Evolutionary conservation across 2,329 filamentous ascomycete genomes (phyloP).

Genomic region (Trichoderma koningiopsis): DNA sequence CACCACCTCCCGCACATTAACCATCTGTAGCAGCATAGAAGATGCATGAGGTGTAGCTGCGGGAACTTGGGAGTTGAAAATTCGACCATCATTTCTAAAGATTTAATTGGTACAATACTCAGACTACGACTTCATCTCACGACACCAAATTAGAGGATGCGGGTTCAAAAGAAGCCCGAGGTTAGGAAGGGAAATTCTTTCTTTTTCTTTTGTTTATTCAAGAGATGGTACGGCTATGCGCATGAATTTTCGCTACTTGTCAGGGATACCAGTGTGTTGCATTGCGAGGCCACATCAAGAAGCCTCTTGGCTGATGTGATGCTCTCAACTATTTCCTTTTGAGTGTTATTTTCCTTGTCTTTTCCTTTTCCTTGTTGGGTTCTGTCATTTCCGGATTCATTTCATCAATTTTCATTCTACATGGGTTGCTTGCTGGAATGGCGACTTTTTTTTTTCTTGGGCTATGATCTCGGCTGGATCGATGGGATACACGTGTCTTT

Average conservation of each 20-base stretch:
- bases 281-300: constrained; percentile 28
- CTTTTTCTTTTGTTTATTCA: background rate
- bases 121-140: constrained; percentile 25
- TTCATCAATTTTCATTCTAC: background rate
- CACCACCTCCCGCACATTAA: background rate
- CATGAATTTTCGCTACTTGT: constrained; percentile 37
- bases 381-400: background rate
- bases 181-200: constrained; percentile 21
- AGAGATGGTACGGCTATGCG: constrained; percentile 32
- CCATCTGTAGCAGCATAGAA: constrained; percentile 25
- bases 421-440: background rate
- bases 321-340: background rate
- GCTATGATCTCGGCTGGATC: constrained; percentile 16
- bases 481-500: constrained; percentile 11
- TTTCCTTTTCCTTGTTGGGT: background rate
- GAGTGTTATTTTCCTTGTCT: background rate
- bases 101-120: constrained; percentile 20
- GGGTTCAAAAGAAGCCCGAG: constrained; percentile 28
- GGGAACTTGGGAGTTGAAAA: background rate
- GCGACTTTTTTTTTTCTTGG: background rate
- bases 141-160: constrained; percentile 27
- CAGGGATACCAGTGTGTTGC: constrained; percentile 24
- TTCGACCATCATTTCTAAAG: constrained; percentile 18
- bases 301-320: background rate
- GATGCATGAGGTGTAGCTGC: constrained; percentile 22